These are phyloP conservation scores for Pythium monospermum DNA, from an alignment of 352 stramenopile genomes.

Conservation along the genomic window DNA sequence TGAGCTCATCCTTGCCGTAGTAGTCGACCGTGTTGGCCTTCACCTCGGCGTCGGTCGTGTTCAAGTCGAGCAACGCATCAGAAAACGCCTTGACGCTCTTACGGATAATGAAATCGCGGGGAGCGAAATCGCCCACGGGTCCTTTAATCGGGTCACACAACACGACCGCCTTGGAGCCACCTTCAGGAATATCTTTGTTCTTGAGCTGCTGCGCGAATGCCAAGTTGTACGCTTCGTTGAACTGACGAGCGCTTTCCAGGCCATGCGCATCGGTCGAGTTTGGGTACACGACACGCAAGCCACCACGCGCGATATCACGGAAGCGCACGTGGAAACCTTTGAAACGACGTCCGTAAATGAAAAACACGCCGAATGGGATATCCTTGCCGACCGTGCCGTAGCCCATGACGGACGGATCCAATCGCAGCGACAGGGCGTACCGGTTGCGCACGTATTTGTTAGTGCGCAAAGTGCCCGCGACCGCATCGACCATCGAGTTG, in stretches of 20 bases:
- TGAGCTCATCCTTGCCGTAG: constrained; percentile 80
- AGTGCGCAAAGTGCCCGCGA: constrained; percentile 68
- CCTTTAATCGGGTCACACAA: constrained; percentile 73
- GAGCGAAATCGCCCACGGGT: constrained; percentile 64
- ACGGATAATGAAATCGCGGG: constrained; percentile 88
- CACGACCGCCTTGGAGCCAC: constrained; percentile 80
- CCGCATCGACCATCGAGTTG: constrained; percentile 74
- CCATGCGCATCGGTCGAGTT: constrained; percentile 53
- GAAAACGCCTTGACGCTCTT: constrained; percentile 98
- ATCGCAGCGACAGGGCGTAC: constrained; percentile 74
- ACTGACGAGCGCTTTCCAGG: constrained; percentile 68
- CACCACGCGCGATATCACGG: constrained; percentile 74
- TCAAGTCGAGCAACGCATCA: constrained; percentile 72
- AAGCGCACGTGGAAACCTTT: constrained; percentile 88
- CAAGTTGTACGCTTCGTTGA: constrained; percentile 82
- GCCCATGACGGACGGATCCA: constrained; percentile 77
- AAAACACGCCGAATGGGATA: constrained; percentile 95
- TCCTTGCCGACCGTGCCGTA: constrained; percentile 83
- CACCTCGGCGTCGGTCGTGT: constrained; percentile 65
- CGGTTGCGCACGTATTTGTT: constrained; percentile 81
- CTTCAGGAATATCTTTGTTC: constrained; percentile 87
- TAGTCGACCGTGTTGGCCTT: constrained; percentile 75
- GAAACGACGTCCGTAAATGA: constrained; percentile 95
- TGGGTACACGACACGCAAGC: constrained; percentile 74
- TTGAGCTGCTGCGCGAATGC: constrained; percentile 84